Base-by-base conservation (phyloP, 768 basidiomycete genomes). In the Udeniomyces megalosporus region DNA sequence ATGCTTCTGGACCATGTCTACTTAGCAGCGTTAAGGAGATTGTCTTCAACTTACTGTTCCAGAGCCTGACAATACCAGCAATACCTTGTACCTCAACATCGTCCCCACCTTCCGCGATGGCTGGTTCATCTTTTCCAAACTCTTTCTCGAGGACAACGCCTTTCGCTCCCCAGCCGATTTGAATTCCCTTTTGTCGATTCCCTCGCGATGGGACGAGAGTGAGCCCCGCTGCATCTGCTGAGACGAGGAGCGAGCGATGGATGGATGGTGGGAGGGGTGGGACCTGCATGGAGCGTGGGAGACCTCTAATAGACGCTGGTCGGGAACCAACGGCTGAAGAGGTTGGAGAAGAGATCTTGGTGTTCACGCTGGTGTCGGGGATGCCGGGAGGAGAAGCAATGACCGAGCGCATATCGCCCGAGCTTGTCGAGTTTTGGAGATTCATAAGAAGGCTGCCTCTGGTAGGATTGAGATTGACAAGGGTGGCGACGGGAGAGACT, bases 211-310 rank as follows among this genome's bases (percentile, higher is more conserved):
- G 45, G 17, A 26, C 24, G 34, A 52, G 2, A 44, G 46, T 44
- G 8, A 61, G 60, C 11, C 60, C 60, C 1, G 29, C 8, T 3
- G 12, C 6, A 17, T 32, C 14, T 2, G 28, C 5, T 10, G 42
- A 45, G 14, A 61, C 6, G 42, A 44, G 42, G 24, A 61, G 45
- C 4, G 50, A 42, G 20, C 34, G 42, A 29, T 61, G 53, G 29
- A 61, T 32, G 2, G 24, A 26, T 29, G n/a, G 38, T 1, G 52
- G 51, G 2, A 53, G 8, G 10, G 60, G 51, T 14, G 51, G 51
- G 28, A 61, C 60, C 52, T 61, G 60, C 11, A 61, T 50, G 6
- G 60, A 53, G 12, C 51, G 60, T 28, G 51, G 60, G 1, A 61
- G 60, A 2, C 38, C 4, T 22, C 24, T 24, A 28, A 42, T 42